phyloP scores from a whole-genome alignment of 768 basidiomycete genomes.

The Naganishia onofrii region DNA sequence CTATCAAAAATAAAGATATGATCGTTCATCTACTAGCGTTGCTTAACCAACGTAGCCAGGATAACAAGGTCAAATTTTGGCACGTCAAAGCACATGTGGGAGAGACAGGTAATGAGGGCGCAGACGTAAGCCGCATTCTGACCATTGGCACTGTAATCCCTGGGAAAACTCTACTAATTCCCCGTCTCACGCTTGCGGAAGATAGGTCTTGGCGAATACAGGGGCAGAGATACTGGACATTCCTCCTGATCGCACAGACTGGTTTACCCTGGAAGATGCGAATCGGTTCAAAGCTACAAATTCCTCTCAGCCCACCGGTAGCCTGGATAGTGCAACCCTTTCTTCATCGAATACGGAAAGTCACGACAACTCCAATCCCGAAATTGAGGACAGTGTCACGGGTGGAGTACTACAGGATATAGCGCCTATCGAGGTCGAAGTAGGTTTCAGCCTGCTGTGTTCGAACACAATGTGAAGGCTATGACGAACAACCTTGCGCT shows the following conservation, averaged over 20 bases:
- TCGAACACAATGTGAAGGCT: no score
- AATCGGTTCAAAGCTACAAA: constrained; percentile 13
- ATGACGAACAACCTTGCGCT: background rate
- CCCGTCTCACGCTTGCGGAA: background rate
- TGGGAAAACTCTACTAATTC: no score
- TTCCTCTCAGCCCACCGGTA: no score
- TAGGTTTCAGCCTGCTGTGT: constrained; percentile 17
- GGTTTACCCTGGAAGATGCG: constrained; percentile 42
- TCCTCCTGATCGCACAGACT: constrained; percentile 37
- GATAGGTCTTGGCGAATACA: constrained; percentile 42
- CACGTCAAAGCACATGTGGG: constrained; percentile 80
- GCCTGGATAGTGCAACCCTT: no score
- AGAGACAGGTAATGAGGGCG: constrained; percentile 77
- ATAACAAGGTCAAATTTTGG: constrained; percentile 58
- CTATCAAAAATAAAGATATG: constrained; percentile 70
- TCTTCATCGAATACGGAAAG: background rate
- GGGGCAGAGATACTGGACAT: constrained; percentile 40
- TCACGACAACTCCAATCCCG: background rate
- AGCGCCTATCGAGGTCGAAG: constrained; percentile 42
- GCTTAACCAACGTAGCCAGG: constrained; percentile 58
- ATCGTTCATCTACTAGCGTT: constrained; percentile 69
- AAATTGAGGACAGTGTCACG: background rate
- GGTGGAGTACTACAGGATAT: background rate
- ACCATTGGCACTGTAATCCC: no score
- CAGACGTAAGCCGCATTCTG: constrained; percentile 58